Base-by-base conservation (phyloP, 2,329 filamentous ascomycete genomes). In the Scedosporium aurantiacum region DNA sequence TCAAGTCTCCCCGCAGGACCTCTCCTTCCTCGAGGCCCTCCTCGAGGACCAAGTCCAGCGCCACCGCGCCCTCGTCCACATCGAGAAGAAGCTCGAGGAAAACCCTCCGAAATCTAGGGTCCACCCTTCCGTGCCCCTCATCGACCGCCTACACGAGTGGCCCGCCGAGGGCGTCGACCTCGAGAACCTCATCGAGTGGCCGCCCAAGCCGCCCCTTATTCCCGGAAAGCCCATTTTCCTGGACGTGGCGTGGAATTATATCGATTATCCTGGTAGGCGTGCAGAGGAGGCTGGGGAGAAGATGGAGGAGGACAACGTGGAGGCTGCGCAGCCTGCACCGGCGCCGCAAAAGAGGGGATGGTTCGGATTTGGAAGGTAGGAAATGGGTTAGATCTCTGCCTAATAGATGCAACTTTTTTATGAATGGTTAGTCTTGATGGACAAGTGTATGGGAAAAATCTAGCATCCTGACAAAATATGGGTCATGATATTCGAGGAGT, bases 201-300 rank as follows among this genome's bases (percentile, higher is more conserved):
- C 94, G 12, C 92, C 93, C 1, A 89, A 86, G 70, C 77, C 97
- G 66, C 85, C 90, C 64, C 82, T 88, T 1, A 85, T 97, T 45
- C 91, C 94, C 0, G 88, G 96, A 60, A 99, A 99, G 78, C 94
- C 94, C 28, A 80, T 97, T 40, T 97, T 97, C 79, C 84, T 97
- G 63, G 94, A 99, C 70, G 88, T 96, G 6, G 94, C 94, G 8
- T 99, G 91, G 89, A 97, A 97, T 72, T 97, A 97, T 71, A 92
- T 99, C 64, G 85, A 91, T 57, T 99, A 99, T 70, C 91, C 92
- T 0, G 86, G 85, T 40, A 84, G 58, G 27, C 40, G 62, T 5
- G 66, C 65, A 6, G 64, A 66, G 25, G 65, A 66, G 37, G 63
- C 68, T 32, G 70, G 71, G 28, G 64, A 67, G 4, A 66, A 71